phyloP scores from a whole-genome alignment of 2,329 filamentous ascomycete species.

The Botryosphaeria dothidea region DNA sequence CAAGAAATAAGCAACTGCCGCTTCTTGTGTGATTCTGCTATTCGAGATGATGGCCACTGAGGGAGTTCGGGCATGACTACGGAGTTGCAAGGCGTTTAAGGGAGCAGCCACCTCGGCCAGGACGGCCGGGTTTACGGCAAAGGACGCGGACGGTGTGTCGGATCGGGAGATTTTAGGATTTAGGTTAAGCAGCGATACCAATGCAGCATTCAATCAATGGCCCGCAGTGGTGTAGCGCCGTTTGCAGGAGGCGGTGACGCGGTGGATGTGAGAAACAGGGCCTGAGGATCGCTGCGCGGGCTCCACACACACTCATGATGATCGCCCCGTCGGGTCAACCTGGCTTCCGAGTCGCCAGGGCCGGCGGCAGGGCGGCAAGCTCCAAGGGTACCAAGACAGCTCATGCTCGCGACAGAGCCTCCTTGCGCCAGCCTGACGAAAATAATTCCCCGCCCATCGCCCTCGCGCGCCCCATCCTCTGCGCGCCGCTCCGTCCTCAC shows the following conservation, averaged over 20 bases:
- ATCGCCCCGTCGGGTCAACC: slow-evolving; percentile 13
- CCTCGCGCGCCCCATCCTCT: slow-evolving; percentile 7
- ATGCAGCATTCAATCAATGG: not conserved
- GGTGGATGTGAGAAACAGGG: not conserved
- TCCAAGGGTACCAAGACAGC: slow-evolving; percentile 13
- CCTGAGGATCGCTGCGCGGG: not conserved
- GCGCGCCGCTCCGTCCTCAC: not conserved
- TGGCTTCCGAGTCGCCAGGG: not conserved
- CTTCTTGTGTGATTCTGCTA: not conserved
- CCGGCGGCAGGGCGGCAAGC: not conserved
- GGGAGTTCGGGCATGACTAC: not conserved
- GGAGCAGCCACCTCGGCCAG: not conserved
- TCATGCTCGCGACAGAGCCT: slow-evolving; percentile 17
- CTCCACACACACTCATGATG: not conserved
- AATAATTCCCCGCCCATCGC: slow-evolving; percentile 13
- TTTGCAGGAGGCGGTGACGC: not conserved
- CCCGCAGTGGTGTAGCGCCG: not conserved
- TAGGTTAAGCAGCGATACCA: slow-evolving; percentile 5
- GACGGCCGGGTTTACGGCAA: not conserved
- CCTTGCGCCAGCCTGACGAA: slow-evolving; percentile 17
- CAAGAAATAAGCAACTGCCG: slow-evolving; percentile 42
- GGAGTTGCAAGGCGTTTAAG: slow-evolving; percentile 15
- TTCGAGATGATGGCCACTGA: not conserved
- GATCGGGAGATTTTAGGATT: not conserved
- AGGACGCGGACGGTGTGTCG: not conserved